A percentile compares a stretch with the other conserved stretches of the same genome.
Evolutionary conservation across 1,284 basidiomycete species (phyloP).

Genomic region (Lignosus rhinocerotis): DNA sequence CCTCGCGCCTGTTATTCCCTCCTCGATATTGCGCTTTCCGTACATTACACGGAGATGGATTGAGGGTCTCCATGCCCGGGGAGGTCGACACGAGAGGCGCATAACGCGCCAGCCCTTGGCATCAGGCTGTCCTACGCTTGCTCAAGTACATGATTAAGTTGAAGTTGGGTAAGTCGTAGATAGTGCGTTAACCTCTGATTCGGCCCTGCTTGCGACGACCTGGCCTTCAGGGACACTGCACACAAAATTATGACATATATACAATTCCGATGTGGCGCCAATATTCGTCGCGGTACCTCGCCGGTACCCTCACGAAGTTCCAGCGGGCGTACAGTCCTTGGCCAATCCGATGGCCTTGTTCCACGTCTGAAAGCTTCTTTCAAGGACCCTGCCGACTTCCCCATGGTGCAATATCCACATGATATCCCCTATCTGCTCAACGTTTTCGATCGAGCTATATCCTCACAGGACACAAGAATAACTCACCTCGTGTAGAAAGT

Average conservation of each 20-base stretch:
- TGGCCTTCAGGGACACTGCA: not conserved
- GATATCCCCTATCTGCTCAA: not conserved
- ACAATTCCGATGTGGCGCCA: not conserved
- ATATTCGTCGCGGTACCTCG: not conserved
- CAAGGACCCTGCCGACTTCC: not conserved
- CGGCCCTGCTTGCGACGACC: not conserved
- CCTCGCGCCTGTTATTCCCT: constrained; percentile 1
- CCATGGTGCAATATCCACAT: not conserved
- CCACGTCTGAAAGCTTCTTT: constrained; percentile 14
- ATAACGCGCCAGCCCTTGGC: not conserved
- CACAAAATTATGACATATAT: not conserved
- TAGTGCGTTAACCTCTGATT: constrained; percentile 1
- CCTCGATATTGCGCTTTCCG: not conserved
- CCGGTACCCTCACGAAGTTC: not conserved
- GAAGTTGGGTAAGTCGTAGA: not conserved
- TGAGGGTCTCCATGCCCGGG: not conserved
- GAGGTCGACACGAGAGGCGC: not conserved
- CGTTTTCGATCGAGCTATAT: not conserved
- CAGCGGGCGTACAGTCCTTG: not conserved
- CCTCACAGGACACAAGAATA: not conserved
- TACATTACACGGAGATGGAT: not conserved
- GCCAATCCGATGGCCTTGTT: constrained; percentile 1
- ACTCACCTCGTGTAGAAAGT: not conserved
- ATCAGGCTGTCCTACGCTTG: not conserved
- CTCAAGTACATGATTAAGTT: not conserved